Evolutionary conservation across 2,329 filamentous ascomycete species (phyloP).

Genomic region (Exophiala sideris): DNA sequence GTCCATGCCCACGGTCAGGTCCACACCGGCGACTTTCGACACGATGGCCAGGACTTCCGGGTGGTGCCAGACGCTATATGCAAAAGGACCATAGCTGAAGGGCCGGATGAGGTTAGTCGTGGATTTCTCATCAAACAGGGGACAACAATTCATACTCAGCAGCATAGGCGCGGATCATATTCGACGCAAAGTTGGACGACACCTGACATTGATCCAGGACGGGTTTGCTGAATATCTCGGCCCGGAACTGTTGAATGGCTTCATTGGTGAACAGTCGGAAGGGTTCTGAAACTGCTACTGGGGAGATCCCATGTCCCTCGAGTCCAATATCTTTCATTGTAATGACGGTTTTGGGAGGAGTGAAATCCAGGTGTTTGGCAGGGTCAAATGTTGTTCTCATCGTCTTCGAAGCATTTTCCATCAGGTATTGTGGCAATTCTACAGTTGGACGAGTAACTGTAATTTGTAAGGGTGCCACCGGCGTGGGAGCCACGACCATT

Average conservation of each 20-base stretch:
- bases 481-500: not conserved
- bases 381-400: slow-evolving; percentile 8
- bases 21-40: slow-evolving; percentile 55
- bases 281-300: slow-evolving; percentile 55
- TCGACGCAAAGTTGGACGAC: not conserved
- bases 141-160: not conserved
- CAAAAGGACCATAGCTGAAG: slow-evolving; percentile 58
- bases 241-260: slow-evolving; percentile 34
- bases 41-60: slow-evolving; percentile 52
- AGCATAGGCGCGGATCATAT: not conserved
- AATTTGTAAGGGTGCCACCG: not conserved
- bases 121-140: slow-evolving; percentile 48
- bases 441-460: not conserved
- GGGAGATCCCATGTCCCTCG: slow-evolving; percentile 19
- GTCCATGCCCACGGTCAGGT: slow-evolving; percentile 54
- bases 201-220: not conserved
- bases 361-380: slow-evolving; percentile 7
- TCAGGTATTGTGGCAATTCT: not conserved
- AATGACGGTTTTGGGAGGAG: slow-evolving; percentile 1
- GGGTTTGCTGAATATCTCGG: not conserved
- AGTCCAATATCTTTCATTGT: slow-evolving; percentile 11
- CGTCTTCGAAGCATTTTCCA: not conserved
- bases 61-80: slow-evolving; percentile 55
- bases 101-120: slow-evolving; percentile 53
- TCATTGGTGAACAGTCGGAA: slow-evolving; percentile 62